These are phyloP conservation scores for Geotrichum bryndzae DNA, from an alignment of 1,139 yeast genomes.

Conservation along the genomic window DNA sequence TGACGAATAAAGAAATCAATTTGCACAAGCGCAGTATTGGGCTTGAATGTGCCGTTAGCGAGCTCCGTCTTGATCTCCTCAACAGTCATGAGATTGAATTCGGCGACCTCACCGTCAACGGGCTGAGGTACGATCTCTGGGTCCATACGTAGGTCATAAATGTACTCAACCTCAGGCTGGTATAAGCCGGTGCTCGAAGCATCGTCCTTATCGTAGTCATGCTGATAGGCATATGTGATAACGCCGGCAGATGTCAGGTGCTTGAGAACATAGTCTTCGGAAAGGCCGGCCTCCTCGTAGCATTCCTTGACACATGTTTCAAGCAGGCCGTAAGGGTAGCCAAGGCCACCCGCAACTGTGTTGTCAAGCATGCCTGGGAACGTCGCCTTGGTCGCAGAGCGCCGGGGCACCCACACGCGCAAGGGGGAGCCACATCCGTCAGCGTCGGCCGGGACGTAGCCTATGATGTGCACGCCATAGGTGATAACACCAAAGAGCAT, in stretches of 20 bases:
- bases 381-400: conserved; percentile 73
- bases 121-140: conserved; percentile 55
- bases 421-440: conserved; percentile 37
- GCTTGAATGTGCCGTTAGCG: conserved; percentile 62
- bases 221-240: conserved; percentile 55
- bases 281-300: conserved; percentile 84
- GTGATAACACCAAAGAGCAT: conserved; percentile 79
- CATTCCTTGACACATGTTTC: conserved; percentile 85
- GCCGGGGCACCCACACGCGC: conserved; percentile 78
- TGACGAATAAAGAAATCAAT: conserved; percentile 82
- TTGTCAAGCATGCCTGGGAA: conserved; percentile 90
- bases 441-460: conserved; percentile 50
- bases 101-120: conserved; percentile 17
- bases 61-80: conserved; percentile 51
- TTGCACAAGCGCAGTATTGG: conserved; percentile 75
- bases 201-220: conserved; percentile 17
- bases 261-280: conserved; percentile 43
- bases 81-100: conserved; percentile 10
- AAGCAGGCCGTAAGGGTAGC: conserved; percentile 66
- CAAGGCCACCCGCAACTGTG: conserved; percentile 92
- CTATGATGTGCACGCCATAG: conserved; percentile 84
- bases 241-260: conserved; percentile 55
- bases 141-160: conserved; percentile 64
- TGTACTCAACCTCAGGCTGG: conserved; percentile 85
- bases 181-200: conserved; percentile 41